Percentiles rank a stretch among this genome's conserved stretches.
Conservation (phyloP, 2,329 filamentous ascomycete genomes). For the Aspergillus pseudoviridinutans region DNA sequence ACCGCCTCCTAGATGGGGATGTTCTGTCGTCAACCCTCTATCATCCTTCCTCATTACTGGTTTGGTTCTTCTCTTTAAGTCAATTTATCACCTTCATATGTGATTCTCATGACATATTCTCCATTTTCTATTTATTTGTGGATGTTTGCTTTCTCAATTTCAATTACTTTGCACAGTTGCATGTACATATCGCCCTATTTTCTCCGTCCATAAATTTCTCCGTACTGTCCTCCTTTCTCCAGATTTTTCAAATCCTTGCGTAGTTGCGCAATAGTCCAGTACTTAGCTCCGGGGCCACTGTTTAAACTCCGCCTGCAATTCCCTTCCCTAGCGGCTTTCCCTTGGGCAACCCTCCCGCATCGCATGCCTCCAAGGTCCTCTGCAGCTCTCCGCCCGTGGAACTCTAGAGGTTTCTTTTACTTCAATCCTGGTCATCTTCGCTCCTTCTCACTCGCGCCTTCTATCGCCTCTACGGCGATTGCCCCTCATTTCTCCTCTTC, state of each 20-base stretch:
- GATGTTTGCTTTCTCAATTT: not conserved
- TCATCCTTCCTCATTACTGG: not conserved
- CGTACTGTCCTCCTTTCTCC: not conserved
- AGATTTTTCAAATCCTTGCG: not conserved
- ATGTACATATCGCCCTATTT: not conserved
- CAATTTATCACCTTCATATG: not conserved
- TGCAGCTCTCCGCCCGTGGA: constrained; percentile 15
- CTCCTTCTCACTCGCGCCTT: constrained; percentile 11
- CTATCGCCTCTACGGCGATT: constrained; percentile 11
- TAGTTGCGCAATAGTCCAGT: not conserved
- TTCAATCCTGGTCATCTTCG: constrained; percentile 2
- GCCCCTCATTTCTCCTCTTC: constrained; percentile 15
- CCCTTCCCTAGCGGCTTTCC: constrained; percentile 2
- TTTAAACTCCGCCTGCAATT: not conserved
- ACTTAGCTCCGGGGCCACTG: not conserved
- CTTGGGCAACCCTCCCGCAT: constrained; percentile 9
- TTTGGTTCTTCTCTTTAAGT: not conserved
- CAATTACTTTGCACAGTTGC: not conserved
- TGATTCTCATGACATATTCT: too few species aligned
- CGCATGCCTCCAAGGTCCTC: constrained; percentile 38
- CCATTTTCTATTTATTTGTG: not conserved
- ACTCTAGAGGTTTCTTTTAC: constrained; percentile 11
- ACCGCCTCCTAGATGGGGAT: not conserved
- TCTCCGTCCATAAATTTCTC: not conserved
- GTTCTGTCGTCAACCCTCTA: not conserved